Percentiles rank a stretch among this genome's conserved stretches.
These are phyloP conservation scores for Xerocomellus chrysenteron DNA, from an alignment of 768 basidiomycete species.

Conservation along the genomic window DNA sequence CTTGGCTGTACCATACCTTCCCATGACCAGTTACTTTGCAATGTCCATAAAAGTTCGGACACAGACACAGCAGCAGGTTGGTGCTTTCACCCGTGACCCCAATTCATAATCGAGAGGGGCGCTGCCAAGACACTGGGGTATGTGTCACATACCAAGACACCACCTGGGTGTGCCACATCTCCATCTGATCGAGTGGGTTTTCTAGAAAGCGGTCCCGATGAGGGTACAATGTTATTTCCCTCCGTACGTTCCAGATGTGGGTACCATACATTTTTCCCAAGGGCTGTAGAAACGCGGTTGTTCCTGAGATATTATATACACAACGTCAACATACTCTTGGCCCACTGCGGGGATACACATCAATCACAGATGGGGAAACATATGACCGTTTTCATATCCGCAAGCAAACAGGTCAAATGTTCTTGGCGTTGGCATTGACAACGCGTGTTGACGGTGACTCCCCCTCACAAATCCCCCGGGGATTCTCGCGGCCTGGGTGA, in stretches of 20 bases:
- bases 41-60: background rate
- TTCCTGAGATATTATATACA: background rate
- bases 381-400: slow-evolving; percentile 6
- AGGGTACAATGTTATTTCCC: background rate
- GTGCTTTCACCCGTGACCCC: background rate
- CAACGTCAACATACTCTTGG: background rate
- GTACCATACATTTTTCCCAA: background rate
- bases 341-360: background rate
- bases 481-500: background rate
- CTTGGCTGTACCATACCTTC: background rate
- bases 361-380: background rate
- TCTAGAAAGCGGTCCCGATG: background rate
- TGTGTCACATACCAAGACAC: background rate
- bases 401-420: background rate
- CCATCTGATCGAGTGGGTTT: background rate
- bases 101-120: slow-evolving; percentile 1
- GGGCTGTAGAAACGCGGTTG: background rate
- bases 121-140: slow-evolving; percentile 8
- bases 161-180: background rate
- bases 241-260: background rate
- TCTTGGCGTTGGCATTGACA: background rate
- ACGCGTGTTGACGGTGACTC: slow-evolving; percentile 2
- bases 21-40: background rate
- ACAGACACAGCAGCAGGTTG: background rate
- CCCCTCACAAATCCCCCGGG: background rate